These are phyloP conservation scores for Leucaena leucocephala DNA, from an alignment of 306 rosid species.

Conservation along the genomic window DNA sequence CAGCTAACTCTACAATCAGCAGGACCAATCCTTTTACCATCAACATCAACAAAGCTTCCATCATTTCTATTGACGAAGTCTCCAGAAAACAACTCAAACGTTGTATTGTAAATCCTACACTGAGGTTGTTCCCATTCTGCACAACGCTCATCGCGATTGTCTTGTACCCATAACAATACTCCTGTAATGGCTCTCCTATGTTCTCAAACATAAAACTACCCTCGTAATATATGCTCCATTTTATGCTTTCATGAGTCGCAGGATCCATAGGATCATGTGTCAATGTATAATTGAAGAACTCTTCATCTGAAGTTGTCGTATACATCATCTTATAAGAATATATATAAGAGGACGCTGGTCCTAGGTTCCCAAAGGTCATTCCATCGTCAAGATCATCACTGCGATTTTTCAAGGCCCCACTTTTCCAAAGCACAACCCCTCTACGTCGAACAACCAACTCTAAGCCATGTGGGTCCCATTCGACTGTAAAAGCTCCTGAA, in stretches of 20 bases:
- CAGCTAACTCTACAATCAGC: not conserved
- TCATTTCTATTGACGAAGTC: not conserved
- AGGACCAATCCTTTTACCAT: not conserved
- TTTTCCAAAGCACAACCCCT: not conserved
- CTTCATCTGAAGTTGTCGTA: not conserved
- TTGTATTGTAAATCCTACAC: not conserved
- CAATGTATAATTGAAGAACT: not conserved
- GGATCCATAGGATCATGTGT: not conserved
- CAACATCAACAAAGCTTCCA: not conserved
- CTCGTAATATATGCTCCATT: not conserved
- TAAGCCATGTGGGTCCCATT: not conserved
- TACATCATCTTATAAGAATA: not conserved
- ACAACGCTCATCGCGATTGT: not conserved
- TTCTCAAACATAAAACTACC: not conserved
- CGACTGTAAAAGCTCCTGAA: not conserved
- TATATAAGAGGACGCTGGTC: too few relatives aligned
- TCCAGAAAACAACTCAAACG: not conserved
- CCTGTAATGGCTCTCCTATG: fast-evolving
- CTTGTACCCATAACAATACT: not conserved
- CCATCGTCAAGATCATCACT: not conserved
- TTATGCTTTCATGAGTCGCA: not conserved
- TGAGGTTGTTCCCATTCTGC: not conserved
- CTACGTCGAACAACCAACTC: not conserved
- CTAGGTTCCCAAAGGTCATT: not conserved
- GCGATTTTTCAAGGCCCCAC: not conserved